Evolutionary conservation across 768 basidiomycete species (phyloP).

Genomic region (Gloeophyllum trabeum): DNA sequence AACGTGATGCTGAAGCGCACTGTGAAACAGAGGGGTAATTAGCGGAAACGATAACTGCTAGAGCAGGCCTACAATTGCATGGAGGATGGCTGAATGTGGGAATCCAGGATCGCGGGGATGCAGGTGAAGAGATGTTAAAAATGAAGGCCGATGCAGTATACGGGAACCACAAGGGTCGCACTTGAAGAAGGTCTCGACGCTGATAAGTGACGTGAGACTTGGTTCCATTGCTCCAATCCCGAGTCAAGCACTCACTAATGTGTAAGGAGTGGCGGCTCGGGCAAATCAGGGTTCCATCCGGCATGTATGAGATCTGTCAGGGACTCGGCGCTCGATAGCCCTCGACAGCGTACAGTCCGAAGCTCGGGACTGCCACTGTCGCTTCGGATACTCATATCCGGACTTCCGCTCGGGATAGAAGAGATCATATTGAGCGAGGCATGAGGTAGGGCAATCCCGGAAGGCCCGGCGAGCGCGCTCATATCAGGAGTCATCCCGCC

Average conservation of each 20-base stretch:
- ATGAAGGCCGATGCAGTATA: conserved; percentile 71
- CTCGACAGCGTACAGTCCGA: background rate
- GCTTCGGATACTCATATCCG: conserved; percentile 9
- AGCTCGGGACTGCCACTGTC: conserved; percentile 5
- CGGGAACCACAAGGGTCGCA: conserved; percentile 82
- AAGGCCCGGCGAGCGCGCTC: too few relatives aligned
- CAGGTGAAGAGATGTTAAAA: conserved; percentile 69
- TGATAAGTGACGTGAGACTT: conserved; percentile 18
- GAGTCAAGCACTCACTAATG: conserved; percentile 74
- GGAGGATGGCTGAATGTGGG: conserved; percentile 82
- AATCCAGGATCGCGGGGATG: conserved; percentile 76
- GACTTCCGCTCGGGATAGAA: too few relatives aligned
- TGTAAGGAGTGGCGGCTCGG: conserved; percentile 58
- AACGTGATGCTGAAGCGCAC: conserved; percentile 79
- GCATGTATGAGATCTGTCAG: conserved; percentile 59
- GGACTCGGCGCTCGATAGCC: conserved; percentile 25
- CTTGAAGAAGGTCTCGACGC: conserved; percentile 81
- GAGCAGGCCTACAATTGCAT: conserved; percentile 88
- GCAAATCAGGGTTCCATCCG: conserved; percentile 82
- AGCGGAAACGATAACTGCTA: conserved; percentile 9
- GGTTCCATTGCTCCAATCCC: too few relatives aligned
- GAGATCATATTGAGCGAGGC: conserved; percentile 12
- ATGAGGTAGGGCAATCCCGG: too few relatives aligned
- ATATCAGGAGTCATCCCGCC: too few relatives aligned
- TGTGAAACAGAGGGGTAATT: conserved; percentile 14